phyloP scores from a whole-genome alignment of 768 basidiomycete genomes.

The Clitopilus passeckerianus region DNA sequence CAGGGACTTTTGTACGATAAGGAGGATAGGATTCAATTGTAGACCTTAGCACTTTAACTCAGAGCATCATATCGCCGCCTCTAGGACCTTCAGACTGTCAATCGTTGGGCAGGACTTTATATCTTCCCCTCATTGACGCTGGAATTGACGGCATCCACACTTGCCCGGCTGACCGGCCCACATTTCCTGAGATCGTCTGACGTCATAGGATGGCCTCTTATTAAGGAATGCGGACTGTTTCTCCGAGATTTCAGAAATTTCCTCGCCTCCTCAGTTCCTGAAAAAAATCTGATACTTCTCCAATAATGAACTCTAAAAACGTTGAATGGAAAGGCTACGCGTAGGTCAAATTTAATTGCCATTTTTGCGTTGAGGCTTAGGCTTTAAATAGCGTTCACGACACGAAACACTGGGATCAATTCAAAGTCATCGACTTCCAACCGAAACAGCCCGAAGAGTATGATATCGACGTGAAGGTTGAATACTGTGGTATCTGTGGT shows the following conservation, averaged over 20 bases:
- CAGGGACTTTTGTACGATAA: not conserved
- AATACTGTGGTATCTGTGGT: conserved; percentile 47
- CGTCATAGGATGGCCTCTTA: not conserved
- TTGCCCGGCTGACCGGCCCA: not conserved
- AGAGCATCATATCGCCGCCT: too few relatives aligned
- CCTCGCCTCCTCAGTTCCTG: not conserved
- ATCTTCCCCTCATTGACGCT: not conserved
- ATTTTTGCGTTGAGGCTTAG: not conserved
- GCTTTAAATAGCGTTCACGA: conserved; percentile 22
- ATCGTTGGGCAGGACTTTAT: too few relatives aligned
- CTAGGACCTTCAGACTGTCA: too few relatives aligned
- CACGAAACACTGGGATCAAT: conserved; percentile 31
- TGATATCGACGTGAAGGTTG: conserved; percentile 53
- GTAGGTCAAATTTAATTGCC: not conserved
- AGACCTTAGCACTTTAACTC: not conserved
- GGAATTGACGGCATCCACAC: not conserved
- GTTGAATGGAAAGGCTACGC: conserved; percentile 10
- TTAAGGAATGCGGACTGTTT: not conserved
- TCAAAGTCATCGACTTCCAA: conserved; percentile 39
- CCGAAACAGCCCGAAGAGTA: conserved; percentile 48
- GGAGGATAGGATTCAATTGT: not conserved
- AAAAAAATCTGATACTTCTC: not conserved
- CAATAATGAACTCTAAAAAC: conserved; percentile 3
- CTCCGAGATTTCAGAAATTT: not conserved
- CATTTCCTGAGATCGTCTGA: not conserved